Base-by-base conservation (phyloP, 2,329 filamentous ascomycete genomes). In the Ophiostoma novo-ulmi region DNA sequence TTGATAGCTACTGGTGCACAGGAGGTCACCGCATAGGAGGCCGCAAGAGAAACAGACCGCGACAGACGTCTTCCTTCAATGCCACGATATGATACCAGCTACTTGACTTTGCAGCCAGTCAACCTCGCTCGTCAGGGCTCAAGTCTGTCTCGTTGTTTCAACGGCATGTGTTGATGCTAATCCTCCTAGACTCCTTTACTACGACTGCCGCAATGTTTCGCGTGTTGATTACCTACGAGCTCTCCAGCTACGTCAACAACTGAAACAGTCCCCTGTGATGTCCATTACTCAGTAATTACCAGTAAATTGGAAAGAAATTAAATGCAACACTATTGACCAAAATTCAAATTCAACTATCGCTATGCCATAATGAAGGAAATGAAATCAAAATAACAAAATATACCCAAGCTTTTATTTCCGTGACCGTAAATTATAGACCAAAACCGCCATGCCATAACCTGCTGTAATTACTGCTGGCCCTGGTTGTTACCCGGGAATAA, bases 401-500 rank as follows among this genome's bases (percentile, higher is more conserved):
- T 26, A 5, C 52, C 52, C 14, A 58, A 13, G 52, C 52, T 58
- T 58, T 58, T 58, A 14, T 31, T 55, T n/a, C 48, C 48, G 20
- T 55, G 48, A n/a, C 20, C n/a, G 11, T 22, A 22, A n/a, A 44
- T 14, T n/a, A 20, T 44, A 20, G n/a, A n/a, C n/a, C 17, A 48
- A 48, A 48, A 20, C 44, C 44, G 44, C n/a, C 44, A 10, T 58
- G 22, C 11, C n/a, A 26, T 26, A 26, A 17, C 44, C 44, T n/a
- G 44, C 44, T 17, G 44, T 7, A 6, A 58, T 58, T 61, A 58
- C 5, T 67, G 44, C 58, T 71, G 72, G 10, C 69, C 69, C 14
- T 72, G 71, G 35, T 65, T 69, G 44, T 69, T 61, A 7, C 70
- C 70, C 10, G 69, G 69, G 36, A 69, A 67, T 1, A 73, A 65